Base-by-base conservation (phyloP, 306 rosid genomes). In the Oxytropis ochrocephala region DNA sequence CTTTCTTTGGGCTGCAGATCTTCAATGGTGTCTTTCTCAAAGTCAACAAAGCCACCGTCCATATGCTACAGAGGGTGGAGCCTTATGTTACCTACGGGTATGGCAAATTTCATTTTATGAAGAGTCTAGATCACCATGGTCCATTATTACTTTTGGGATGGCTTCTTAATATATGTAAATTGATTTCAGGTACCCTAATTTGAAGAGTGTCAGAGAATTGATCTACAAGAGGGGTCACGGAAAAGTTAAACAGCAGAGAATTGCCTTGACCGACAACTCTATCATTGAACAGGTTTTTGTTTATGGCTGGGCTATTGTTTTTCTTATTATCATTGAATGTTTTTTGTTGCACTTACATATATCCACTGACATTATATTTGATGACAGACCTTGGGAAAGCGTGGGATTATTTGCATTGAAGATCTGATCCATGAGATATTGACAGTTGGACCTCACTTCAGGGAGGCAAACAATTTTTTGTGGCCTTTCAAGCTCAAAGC, bases 401-500 rank as follows among this genome's bases (percentile, higher is more conserved):
- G 77, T n/a, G 96, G 85, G 5, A 92, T 92, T 8, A 78, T 84
- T 19, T 87, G 90, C 53, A n/a, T 74, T 3, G 97, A 92, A 75
- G 96, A 89, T 61, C 84, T 89, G 39, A 89, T 92, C 62, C 95
- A 89, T 2, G 95, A 87, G 81, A 87, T 89, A 4, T 1, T 87
- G 79, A 85, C 82, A 1, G 97, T 92, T 9, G 90, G 92, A 69
- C 92, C 92, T 29, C 96, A 89, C 77, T 92, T 92, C 77, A 84
- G 73, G 84, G 92, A 89, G 66, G 92, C 96, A 3, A 89, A 87
- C 51, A 89, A 92, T 77, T 87, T 89, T 75, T 75, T 87, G 2
- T 87, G 91, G 98, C 96, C 96, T 2, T 89, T 87, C 78, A 89
- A 86, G 79, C 92, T 92, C 27, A 87, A 81, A 80, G 95, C 96